Conservation (phyloP, 2,329 filamentous ascomycete species). For the Aureobasidium sp. region DNA sequence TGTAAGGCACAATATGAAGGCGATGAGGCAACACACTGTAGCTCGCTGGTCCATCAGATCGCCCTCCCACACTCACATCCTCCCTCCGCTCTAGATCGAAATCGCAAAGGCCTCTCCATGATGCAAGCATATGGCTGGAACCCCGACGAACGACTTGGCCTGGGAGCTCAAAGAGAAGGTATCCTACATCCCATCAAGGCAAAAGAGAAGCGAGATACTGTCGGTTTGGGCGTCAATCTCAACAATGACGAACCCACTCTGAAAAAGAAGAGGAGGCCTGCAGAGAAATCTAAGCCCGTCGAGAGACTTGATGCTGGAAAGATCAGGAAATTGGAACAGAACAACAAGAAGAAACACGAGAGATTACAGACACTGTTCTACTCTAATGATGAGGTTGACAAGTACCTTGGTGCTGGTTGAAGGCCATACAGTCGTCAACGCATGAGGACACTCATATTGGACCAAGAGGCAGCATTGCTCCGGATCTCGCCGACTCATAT, state of each 20-base stretch:
- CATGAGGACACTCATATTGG: no score
- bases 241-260: constrained; percentile 22
- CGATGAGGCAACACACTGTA: constrained; percentile 54
- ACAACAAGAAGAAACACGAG: constrained; percentile 53
- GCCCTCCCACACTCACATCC: constrained; percentile 74
- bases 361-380: constrained; percentile 77
- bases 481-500: no score
- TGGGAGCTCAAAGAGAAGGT: constrained; percentile 75
- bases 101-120: constrained; percentile 73
- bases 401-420: constrained; percentile 64
- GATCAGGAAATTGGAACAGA: constrained; percentile 65
- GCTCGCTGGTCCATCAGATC: constrained; percentile 76
- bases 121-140: constrained; percentile 78
- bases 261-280: constrained; percentile 15
- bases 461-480: no score
- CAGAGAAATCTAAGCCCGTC: background rate
- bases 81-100: constrained; percentile 75
- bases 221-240: constrained; percentile 68
- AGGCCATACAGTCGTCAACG: no score
- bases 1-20: constrained; percentile 14
- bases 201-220: constrained; percentile 75
- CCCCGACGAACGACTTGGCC: constrained; percentile 73
- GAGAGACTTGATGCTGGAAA: constrained; percentile 73
- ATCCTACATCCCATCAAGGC: constrained; percentile 80
- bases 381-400: constrained; percentile 77